Evolutionary conservation across 2,329 filamentous ascomycete species (phyloP).

Genomic region (Zasmidium cellare): DNA sequence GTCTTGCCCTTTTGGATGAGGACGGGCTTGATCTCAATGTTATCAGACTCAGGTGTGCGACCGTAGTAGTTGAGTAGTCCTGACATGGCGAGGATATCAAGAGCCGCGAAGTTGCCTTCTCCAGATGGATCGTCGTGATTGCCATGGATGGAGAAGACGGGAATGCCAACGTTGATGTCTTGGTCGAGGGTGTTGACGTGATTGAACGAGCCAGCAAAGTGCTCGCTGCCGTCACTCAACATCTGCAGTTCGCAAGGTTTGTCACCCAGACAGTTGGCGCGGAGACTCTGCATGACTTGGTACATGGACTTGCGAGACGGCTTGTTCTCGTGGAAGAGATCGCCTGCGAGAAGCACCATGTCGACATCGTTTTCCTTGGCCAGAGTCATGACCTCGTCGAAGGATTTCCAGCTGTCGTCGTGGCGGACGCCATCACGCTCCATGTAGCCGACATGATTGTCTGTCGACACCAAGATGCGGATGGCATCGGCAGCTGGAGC

Average conservation of each 20-base stretch:
- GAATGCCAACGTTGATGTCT: slow-evolving; percentile 95
- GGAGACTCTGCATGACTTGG: slow-evolving; percentile 91
- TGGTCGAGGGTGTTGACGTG: slow-evolving; percentile 98
- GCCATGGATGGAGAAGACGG: slow-evolving; percentile 96
- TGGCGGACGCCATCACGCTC: slow-evolving; percentile 93
- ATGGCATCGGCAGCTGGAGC: slow-evolving; percentile 74
- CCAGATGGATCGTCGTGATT: slow-evolving; percentile 99
- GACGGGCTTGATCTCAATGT: slow-evolving; percentile 88
- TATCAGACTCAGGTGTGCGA: slow-evolving; percentile 85
- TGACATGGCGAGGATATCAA: slow-evolving; percentile 87
- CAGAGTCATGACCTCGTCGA: slow-evolving; percentile 91
- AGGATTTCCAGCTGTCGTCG: slow-evolving; percentile 94
- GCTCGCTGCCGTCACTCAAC: slow-evolving; percentile 86
- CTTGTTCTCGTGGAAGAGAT: slow-evolving; percentile 98
- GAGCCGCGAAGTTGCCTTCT: slow-evolving; percentile 84
- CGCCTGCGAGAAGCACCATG: slow-evolving; percentile 93
- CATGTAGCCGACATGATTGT: slow-evolving; percentile 96
- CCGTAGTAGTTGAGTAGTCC: slow-evolving; percentile 96
- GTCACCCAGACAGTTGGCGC: slow-evolving; percentile 91
- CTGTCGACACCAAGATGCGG: slow-evolving; percentile 88
- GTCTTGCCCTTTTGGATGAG: slow-evolving; percentile 90
- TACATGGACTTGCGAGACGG: slow-evolving; percentile 94
- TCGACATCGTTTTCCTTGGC: slow-evolving; percentile 89
- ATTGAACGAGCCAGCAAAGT: slow-evolving; percentile 76
- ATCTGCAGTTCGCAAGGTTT: slow-evolving; percentile 95